Evolutionary conservation across 2,329 filamentous ascomycete species (phyloP).

Genomic region (Macrophomina phaseolina): DNA sequence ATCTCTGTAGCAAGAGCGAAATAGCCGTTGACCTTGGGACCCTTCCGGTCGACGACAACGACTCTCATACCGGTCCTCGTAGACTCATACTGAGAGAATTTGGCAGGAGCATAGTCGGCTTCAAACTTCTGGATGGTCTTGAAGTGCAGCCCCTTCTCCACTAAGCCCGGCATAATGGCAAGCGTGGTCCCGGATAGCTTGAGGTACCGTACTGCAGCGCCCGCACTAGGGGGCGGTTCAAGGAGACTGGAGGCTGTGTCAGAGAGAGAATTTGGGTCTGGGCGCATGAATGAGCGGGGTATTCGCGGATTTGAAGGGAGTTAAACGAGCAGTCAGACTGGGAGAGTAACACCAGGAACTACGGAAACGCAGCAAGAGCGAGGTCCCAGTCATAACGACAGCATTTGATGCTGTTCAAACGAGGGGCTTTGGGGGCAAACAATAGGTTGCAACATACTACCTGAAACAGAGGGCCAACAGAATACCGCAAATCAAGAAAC

Average conservation of each 20-base stretch:
- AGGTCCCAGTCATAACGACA: not conserved
- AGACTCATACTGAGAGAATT: conserved; percentile 95
- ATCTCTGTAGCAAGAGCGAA: conserved; percentile 97
- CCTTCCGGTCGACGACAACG: conserved; percentile 87
- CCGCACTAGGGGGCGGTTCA: not conserved
- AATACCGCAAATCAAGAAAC: not conserved
- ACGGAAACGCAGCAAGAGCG: not conserved
- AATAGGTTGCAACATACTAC: not conserved
- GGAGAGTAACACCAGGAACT: no score
- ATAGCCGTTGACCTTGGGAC: conserved; percentile 93
- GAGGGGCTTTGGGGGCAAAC: not conserved
- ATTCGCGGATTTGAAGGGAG: no score
- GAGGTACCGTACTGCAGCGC: not conserved
- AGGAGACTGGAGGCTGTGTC: not conserved
- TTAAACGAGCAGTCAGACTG: no score
- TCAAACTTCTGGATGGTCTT: conserved; percentile 84
- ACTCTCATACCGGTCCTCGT: conserved; percentile 93
- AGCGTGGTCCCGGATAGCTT: not conserved
- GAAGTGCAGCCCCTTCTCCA: conserved; percentile 64
- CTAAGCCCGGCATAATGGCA: conserved; percentile 33
- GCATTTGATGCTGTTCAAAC: not conserved
- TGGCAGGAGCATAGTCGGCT: conserved; percentile 86
- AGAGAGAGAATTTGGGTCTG: not conserved
- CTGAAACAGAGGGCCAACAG: conserved; percentile 4
- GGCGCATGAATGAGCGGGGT: no score